Conservation (phyloP, 805 yeast genomes). For the Zygotorulaspora chibaensis region DNA sequence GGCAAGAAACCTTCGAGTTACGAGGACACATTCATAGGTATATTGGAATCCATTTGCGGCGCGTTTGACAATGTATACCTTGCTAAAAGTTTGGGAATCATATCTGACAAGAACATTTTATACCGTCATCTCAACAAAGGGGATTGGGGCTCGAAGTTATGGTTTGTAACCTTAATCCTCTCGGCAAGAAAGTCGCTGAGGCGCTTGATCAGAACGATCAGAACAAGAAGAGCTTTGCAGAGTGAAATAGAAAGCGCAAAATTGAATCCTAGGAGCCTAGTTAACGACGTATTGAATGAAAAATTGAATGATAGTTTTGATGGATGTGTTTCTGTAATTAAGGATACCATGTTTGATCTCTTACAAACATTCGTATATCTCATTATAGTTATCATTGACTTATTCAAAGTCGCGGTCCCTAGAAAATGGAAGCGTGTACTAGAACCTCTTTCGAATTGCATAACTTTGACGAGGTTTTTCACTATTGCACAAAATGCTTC, state of each 20-base stretch:
- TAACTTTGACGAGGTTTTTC: conserved; percentile 22
- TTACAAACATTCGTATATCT: conserved; percentile 27
- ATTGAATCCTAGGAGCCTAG: conserved; percentile 7
- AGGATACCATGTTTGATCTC: conserved; percentile 22
- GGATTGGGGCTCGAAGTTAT: conserved; percentile 27
- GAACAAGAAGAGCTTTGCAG: conserved; percentile 13
- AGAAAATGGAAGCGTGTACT: conserved; percentile 14
- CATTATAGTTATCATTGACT: conserved; percentile 18
- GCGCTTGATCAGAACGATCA: conserved; percentile 10
- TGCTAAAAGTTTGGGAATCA: conserved; percentile 28
- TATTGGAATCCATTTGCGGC: conserved; percentile 23
- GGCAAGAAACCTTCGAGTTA: conserved; percentile 1
- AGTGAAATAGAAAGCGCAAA: conserved; percentile 13
- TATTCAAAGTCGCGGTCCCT: conserved; percentile 18
- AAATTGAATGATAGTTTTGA: conserved; percentile 15
- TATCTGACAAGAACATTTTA: conserved; percentile 23
- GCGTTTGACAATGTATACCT: conserved; percentile 30
- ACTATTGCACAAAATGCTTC: conserved; percentile 6
- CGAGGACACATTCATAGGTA: conserved; percentile 21
- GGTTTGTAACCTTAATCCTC: conserved; percentile 29
- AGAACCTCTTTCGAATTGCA: conserved; percentile 24
- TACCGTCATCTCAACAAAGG: conserved; percentile 27
- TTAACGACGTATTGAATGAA: conserved; percentile 18
- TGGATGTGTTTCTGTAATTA: conserved; percentile 15
- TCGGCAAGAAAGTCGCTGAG: conserved; percentile 20